These are phyloP conservation scores for Tolypocladium paradoxum DNA, from an alignment of 2,329 filamentous ascomycete species.

Conservation along the genomic window DNA sequence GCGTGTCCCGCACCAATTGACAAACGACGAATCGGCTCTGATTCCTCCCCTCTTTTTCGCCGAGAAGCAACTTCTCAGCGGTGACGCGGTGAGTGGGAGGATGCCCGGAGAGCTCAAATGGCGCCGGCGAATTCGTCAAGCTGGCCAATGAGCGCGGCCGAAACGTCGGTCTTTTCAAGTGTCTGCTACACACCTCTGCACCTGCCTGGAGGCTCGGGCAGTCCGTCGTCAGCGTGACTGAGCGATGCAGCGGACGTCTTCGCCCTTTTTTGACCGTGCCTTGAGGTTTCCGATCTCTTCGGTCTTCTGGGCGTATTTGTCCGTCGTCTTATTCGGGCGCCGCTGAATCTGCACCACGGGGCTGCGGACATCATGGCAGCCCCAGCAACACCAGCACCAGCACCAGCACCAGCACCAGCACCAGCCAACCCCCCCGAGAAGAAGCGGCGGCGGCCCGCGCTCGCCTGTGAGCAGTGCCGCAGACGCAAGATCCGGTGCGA, in stretches of 20 bases:
- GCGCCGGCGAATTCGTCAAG: too few relatives aligned
- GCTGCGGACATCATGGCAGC: not conserved
- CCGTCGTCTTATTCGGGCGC: not conserved
- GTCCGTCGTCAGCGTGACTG: not conserved
- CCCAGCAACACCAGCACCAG: not conserved
- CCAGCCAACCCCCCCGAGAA: constrained; percentile 12
- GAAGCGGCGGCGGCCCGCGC: constrained; percentile 27
- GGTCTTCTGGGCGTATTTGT: not conserved
- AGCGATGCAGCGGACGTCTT: not conserved
- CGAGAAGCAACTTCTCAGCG: not conserved
- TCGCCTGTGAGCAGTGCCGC: constrained; percentile 47
- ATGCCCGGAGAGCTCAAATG: too few relatives aligned
- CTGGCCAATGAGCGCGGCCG: not conserved
- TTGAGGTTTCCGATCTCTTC: not conserved
- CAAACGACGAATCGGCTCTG: too few relatives aligned
- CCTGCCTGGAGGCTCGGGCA: not conserved
- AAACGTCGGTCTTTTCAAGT: not conserved
- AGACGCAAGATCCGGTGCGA: constrained; percentile 53
- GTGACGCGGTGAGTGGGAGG: too few relatives aligned
- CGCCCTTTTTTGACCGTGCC: not conserved
- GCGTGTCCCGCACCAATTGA: not conserved
- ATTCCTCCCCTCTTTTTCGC: not conserved
- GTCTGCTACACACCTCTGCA: not conserved
- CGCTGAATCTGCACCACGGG: not conserved
- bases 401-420: not conserved